Percentiles rank a stretch among this genome's conserved stretches.
phyloP scores from a whole-genome alignment of 2,329 filamentous ascomycete genomes.

The Thelonectria blattea region DNA sequence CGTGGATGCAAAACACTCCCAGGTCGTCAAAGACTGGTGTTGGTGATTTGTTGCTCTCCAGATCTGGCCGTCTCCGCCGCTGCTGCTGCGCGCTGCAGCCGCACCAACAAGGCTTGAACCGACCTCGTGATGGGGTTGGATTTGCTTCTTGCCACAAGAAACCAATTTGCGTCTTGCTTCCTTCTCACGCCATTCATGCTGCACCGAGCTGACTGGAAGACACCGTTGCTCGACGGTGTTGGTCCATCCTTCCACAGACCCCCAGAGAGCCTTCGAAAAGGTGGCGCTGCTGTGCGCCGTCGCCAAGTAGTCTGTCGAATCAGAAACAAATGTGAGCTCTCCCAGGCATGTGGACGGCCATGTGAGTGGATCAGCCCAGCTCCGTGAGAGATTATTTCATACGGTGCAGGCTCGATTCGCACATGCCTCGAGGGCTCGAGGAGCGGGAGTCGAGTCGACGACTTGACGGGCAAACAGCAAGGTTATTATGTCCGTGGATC shows the following conservation, averaged over 20 bases:
- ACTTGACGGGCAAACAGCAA: constrained; percentile 3
- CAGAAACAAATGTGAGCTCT: constrained; percentile 39
- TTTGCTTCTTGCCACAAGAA: constrained; percentile 15
- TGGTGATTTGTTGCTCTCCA: constrained; percentile 15
- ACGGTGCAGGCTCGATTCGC: neutral
- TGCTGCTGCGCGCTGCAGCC: constrained; percentile 9
- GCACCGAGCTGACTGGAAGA: constrained; percentile 21
- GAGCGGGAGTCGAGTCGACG: neutral
- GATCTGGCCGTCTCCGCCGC: constrained; percentile 28
- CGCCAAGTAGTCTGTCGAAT: constrained; percentile 26
- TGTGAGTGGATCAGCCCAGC: constrained; percentile 33
- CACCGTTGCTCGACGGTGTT: constrained; percentile 25
- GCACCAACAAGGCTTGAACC: constrained; percentile 27
- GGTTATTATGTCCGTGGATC: neutral
- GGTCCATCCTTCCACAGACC: constrained; percentile 19
- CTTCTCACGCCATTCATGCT: constrained; percentile 22
- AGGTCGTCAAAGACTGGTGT: constrained; percentile 25
- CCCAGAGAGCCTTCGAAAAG: constrained; percentile 28
- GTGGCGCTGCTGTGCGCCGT: constrained; percentile 38
- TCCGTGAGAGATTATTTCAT: constrained; percentile 41
- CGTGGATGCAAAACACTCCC: constrained; percentile 28
- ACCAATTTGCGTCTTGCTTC: constrained; percentile 8
- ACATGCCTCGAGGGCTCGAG: constrained; percentile 19
- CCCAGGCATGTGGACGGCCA: constrained; percentile 37
- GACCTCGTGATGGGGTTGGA: constrained; percentile 21